Evolutionary conservation across 73 alveolate species (phyloP), one percentile per base, ranked within the genome.

Genomic region (Uronychia binucleata): DNA sequence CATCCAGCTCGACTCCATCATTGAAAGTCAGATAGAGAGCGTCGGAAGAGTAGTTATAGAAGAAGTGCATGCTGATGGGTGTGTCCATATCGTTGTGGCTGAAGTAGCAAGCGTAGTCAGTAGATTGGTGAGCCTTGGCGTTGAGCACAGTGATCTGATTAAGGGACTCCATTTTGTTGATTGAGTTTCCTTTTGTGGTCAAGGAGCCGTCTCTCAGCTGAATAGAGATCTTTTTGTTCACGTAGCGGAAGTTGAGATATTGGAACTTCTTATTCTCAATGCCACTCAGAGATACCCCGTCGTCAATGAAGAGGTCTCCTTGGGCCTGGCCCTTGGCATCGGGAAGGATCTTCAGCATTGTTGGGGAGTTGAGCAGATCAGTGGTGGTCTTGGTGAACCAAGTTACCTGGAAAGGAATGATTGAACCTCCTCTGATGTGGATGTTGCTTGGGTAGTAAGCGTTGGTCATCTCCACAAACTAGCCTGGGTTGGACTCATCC

Each of bases 321-420:
- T 83, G 79, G 34, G 67, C 67, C 67, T n/a, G 77, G 74, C 90
- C 90, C 57, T 88, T 88, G 28, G 90, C 91, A 81, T 94, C 86
- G 27, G 94, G 94, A 91, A 90, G 86, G 67, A 91, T 88, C 58
- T 90, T 91, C 33, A 94, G 30, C 33, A 76, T 31, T 58, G 85
- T 86, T 11, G 94, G 95, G 46, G 57, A 74, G 35, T n/a, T 58
- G 77, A 94, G 75, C 81, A 94, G 93, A 60, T 94, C 96, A 57
- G 76, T 86, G 1, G 94, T 94, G 67, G 91, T 80, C 75, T 11
- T 5, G 19, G 67, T 19, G 19, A 46, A 46, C 67, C 67, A 46
- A 11, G 67, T 19, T 46, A 46, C 67, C 19, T 77, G 81, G 59
- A n/a, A 85, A 1, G 91, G 91, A 57, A 85, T 85, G 26, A 85